These are phyloP conservation scores for Crithidia acanthocephali DNA, from an alignment of 208 protist genomes.

Conservation along the genomic window DNA sequence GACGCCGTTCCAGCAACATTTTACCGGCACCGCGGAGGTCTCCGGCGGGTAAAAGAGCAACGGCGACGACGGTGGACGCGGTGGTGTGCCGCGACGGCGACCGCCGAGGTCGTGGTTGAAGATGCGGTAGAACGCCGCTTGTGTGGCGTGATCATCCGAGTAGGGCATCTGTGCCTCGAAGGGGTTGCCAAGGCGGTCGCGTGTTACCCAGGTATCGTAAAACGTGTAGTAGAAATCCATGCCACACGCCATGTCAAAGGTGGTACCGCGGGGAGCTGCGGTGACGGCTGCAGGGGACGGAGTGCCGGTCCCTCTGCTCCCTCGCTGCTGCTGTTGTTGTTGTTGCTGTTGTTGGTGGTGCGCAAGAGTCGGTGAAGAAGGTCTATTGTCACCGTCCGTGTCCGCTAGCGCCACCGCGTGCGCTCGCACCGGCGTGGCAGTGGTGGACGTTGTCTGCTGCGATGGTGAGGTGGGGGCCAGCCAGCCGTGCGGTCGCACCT, in stretches of 20 bases:
- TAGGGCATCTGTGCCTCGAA: conserved; percentile 57
- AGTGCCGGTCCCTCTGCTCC: not conserved
- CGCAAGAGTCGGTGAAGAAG: too few relatives aligned
- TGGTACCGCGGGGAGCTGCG: conserved; percentile 15
- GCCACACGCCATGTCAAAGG: conserved; percentile 85
- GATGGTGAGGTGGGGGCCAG: not conserved
- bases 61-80: too few relatives aligned
- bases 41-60: not conserved
- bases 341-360: too few relatives aligned
- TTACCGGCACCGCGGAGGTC: conserved; percentile 51
- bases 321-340: not conserved
- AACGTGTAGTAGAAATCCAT: conserved; percentile 85
- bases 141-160: conserved; percentile 47
- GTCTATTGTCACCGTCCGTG: too few relatives aligned
- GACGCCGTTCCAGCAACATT: conserved; percentile 86
- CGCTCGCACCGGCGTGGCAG: not conserved
- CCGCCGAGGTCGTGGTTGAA: conserved; percentile 12
- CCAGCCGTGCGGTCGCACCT: conserved; percentile 38
- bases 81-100: not conserved
- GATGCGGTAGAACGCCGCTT: conserved; percentile 45
- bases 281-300: not conserved
- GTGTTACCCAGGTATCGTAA: conserved; percentile 77
- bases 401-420: too few relatives aligned
- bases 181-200: conserved; percentile 46
- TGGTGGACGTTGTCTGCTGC: not conserved